These are phyloP conservation scores for Phylloporus rhodoxanthus DNA, from an alignment of 768 basidiomycete species.

Conservation along the genomic window DNA sequence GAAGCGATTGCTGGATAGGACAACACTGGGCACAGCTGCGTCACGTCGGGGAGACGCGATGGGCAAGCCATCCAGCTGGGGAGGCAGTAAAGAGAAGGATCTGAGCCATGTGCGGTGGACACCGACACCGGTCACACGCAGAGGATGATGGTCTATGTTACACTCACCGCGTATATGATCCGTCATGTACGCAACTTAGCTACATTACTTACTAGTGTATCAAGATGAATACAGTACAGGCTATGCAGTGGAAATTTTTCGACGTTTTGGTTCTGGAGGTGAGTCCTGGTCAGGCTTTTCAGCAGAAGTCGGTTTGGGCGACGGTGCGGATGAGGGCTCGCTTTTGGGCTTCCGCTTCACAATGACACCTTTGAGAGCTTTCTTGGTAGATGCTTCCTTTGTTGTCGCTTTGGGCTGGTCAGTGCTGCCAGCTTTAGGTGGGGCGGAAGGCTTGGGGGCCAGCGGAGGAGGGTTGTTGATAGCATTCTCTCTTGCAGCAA, in stretches of 20 bases:
- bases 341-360: constrained; percentile 69
- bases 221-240: constrained; percentile 11
- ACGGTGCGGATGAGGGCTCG: constrained; percentile 15
- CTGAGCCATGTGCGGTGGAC: constrained; percentile 71
- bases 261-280: constrained; percentile 51
- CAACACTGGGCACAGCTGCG: constrained; percentile 59
- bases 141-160: constrained; percentile 10
- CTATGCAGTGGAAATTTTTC: constrained; percentile 41
- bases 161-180: constrained; percentile 4
- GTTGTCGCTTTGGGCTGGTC: constrained; percentile 25
- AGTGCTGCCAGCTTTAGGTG: constrained; percentile 27
- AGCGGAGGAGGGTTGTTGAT: constrained; percentile 38
- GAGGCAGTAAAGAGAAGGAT: constrained; percentile 53
- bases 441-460: constrained; percentile 26
- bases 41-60: constrained; percentile 62
- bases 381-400: constrained; percentile 54
- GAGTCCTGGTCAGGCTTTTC: constrained; percentile 23
- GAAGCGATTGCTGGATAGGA: constrained; percentile 65
- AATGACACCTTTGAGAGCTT: constrained; percentile 68
- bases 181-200: constrained; percentile 6
- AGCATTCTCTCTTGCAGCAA: constrained; percentile 60
- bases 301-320: constrained; percentile 12
- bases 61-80: constrained; percentile 55
- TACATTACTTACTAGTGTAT: constrained; percentile 5
- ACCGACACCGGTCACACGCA: constrained; percentile 55